phyloP scores from a whole-genome alignment of 768 basidiomycete genomes.

The Leccinum boreale region DNA sequence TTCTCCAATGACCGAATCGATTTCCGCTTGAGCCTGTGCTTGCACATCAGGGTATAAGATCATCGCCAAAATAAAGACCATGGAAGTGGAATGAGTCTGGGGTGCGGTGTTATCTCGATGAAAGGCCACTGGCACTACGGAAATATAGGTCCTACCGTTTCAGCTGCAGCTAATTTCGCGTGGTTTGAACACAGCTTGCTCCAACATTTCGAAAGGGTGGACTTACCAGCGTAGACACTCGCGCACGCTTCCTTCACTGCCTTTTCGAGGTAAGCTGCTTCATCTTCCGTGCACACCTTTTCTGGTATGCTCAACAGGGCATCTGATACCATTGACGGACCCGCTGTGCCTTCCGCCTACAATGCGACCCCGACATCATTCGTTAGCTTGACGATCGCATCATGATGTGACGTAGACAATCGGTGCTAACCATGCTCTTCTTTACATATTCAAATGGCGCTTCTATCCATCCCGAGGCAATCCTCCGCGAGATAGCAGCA shows the following conservation, averaged over 20 bases:
- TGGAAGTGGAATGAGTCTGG: conserved; percentile 18
- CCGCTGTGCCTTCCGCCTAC: conserved; percentile 19
- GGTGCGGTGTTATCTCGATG: conserved; percentile 7
- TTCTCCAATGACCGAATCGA: conserved; percentile 17
- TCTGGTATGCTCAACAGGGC: conserved; percentile 13
- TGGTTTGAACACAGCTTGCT: not conserved
- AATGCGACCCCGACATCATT: not conserved
- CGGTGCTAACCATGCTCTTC: conserved; percentile 15
- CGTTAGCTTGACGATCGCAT: not conserved
- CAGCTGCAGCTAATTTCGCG: conserved; percentile 17
- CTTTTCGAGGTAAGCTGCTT: conserved; percentile 14
- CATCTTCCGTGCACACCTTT: conserved; percentile 2
- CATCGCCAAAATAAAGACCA: conserved; percentile 25
- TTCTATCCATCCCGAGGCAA: conserved; percentile 12
- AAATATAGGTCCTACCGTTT: conserved; percentile 16
- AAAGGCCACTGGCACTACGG: not conserved
- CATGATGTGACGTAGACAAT: not conserved
- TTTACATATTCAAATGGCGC: conserved; percentile 25
- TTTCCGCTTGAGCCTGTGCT: conserved; percentile 16
- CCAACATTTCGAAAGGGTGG: not conserved
- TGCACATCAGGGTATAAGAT: conserved; percentile 25
- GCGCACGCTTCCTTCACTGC: conserved; percentile 24
- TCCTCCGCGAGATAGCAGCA: conserved; percentile 11
- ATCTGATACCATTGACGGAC: conserved; percentile 24
- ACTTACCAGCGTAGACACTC: conserved; percentile 18